Evolutionary conservation across 306 rosid genomes (phyloP).

Genomic region (Pachyrhizus erosus): DNA sequence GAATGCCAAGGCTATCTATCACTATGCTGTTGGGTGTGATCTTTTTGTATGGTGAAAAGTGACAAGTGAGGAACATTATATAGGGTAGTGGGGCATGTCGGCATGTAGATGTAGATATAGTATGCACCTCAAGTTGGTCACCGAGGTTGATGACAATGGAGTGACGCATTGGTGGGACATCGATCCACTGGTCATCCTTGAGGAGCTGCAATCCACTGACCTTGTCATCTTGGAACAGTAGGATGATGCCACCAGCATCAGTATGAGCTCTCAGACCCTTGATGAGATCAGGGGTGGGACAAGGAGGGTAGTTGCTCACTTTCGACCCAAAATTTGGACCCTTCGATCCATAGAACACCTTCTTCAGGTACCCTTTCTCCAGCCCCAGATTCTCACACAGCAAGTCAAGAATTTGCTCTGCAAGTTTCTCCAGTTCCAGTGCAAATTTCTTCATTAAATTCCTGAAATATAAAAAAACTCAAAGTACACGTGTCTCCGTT

Average conservation of each 20-base stretch:
- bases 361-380: constrained; percentile 86
- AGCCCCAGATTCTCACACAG: constrained; percentile 91
- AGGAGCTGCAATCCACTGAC: constrained; percentile 98
- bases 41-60: constrained; percentile 7
- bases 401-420: constrained; percentile 79
- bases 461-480: constrained; percentile 45
- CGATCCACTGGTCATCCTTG: constrained; percentile 84
- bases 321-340: constrained; percentile 95
- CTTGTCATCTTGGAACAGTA: constrained; percentile 94
- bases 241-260: constrained; percentile 95
- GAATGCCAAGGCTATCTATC: background rate
- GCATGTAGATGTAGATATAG: background rate
- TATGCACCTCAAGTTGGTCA: constrained; percentile 93
- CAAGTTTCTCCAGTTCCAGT: constrained; percentile 69
- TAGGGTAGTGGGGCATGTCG: constrained; percentile 1
- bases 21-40: background rate
- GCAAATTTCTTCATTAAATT: constrained; percentile 81
- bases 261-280: constrained; percentile 97
- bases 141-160: constrained; percentile 96
- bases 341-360: constrained; percentile 75
- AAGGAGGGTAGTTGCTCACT: constrained; percentile 94
- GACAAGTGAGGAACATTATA: background rate
- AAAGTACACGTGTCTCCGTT: background rate
- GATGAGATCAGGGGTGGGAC: constrained; percentile 92
- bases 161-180: constrained; percentile 96